A percentile compares a stretch with the other conserved stretches of the same genome.
Evolutionary conservation across 2,329 filamentous ascomycete genomes (phyloP).

Genomic region (Botryotinia calthae): DNA sequence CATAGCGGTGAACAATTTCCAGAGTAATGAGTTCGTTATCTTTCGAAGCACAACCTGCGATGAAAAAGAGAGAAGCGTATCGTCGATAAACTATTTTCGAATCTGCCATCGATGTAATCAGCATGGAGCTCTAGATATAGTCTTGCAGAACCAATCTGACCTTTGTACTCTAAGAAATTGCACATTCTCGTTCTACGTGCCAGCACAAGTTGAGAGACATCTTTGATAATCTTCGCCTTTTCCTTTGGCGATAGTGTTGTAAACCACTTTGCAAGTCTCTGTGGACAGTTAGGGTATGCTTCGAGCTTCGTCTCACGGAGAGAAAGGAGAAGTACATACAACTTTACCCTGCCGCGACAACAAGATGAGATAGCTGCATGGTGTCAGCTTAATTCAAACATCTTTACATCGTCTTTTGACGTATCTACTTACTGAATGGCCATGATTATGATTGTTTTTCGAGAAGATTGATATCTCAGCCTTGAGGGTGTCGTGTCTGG

Average conservation of each 20-base stretch:
- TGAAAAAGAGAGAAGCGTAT: constrained; percentile 99
- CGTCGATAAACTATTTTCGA: constrained; percentile 98
- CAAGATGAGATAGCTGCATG: constrained; percentile 85
- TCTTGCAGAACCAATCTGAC: constrained; percentile 45
- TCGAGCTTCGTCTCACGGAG: constrained; percentile 18
- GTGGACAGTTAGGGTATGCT: constrained; percentile 35
- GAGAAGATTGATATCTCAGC: constrained; percentile 9
- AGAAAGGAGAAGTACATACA: constrained; percentile 56
- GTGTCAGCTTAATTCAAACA: constrained; percentile 24
- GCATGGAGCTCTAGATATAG: constrained; percentile 8
- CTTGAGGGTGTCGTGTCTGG: constrained; percentile 18
- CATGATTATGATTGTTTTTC: constrained; percentile 39
- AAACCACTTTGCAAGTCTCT: constrained; percentile 99
- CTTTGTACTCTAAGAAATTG: constrained; percentile 99
- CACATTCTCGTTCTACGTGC: constrained; percentile 97
- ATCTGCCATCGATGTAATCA: constrained; percentile 54
- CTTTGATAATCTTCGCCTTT: constrained; percentile 99
- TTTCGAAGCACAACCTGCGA: constrained; percentile 92
- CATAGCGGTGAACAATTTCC: constrained; percentile 98
- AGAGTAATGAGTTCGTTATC: constrained; percentile 98
- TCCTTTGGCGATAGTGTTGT: constrained; percentile 95
- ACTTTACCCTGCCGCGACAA: constrained; percentile 99
- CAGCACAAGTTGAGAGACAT: constrained; percentile 95
- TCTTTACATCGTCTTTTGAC: neutral
- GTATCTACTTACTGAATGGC: constrained; percentile 50